Conservation (phyloP, 1,284 basidiomycete genomes). For the Leccinum angustisporum region DNA sequence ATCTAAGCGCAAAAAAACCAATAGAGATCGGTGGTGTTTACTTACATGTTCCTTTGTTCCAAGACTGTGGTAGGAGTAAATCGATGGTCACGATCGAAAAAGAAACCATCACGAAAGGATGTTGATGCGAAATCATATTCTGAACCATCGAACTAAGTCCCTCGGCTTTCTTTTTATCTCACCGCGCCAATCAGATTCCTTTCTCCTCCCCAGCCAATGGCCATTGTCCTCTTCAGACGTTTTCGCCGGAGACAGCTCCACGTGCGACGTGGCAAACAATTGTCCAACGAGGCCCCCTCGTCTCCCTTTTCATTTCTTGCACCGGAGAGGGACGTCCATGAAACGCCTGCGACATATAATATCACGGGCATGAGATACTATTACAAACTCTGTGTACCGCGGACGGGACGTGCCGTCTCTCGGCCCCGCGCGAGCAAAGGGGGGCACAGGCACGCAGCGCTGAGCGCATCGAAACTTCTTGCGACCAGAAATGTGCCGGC, state of each 20-base stretch:
- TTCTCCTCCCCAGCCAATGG: not conserved
- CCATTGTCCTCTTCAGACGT: not conserved
- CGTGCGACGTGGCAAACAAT: not conserved
- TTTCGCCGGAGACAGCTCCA: not conserved
- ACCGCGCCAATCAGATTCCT: not conserved
- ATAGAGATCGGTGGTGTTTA: not conserved
- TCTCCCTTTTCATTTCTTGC: no score
- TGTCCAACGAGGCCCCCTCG: not conserved
- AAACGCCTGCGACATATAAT: not conserved
- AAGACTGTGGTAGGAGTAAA: not conserved
- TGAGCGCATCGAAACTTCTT: not conserved
- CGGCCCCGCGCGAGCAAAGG: not conserved
- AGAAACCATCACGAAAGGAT: not conserved
- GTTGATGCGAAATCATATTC: not conserved
- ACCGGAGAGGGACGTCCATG: not conserved
- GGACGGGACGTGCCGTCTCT: not conserved
- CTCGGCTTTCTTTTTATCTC: slow-evolving; percentile 1
- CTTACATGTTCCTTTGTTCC: not conserved
- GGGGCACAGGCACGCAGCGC: not conserved
- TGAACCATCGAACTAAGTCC: slow-evolving; percentile 7
- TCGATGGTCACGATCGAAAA: not conserved
- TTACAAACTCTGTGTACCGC: not conserved
- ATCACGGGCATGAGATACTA: not conserved
- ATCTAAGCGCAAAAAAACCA: not conserved
- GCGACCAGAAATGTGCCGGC: not conserved